Percentiles rank a stretch among this genome's conserved stretches.
phyloP scores from a whole-genome alignment of 257 asterid genomes.

The Rauvolfia tetraphylla region DNA sequence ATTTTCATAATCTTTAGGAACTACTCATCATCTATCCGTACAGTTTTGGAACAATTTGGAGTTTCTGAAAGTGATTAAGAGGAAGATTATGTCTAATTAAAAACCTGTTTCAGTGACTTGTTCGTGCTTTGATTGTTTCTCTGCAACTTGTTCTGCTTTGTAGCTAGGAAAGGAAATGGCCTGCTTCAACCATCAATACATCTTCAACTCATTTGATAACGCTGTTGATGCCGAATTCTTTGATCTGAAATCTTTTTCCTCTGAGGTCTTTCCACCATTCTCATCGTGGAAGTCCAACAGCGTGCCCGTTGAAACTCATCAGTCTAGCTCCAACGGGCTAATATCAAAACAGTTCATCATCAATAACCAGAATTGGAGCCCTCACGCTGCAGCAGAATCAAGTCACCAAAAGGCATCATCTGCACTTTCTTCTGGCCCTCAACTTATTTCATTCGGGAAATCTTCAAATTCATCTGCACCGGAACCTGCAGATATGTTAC shows the following conservation, averaged over 20 bases:
- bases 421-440: conserved; percentile 1
- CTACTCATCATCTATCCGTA: too few species aligned
- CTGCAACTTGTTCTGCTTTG: too few species aligned
- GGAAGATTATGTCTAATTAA: too few species aligned
- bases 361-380: not conserved
- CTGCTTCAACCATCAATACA: not conserved
- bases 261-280: not conserved
- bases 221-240: not conserved
- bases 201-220: not conserved
- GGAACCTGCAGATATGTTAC: not conserved
- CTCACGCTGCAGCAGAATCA: not conserved
- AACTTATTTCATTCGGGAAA: conserved; percentile 18
- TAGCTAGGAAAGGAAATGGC: too few species aligned
- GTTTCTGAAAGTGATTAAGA: not conserved
- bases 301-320: not conserved
- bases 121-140: too few species aligned
- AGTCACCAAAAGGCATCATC: not conserved
- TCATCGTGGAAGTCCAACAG: not conserved
- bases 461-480: not conserved
- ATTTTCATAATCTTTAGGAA: too few species aligned
- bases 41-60: not conserved
- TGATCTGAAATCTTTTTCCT: conserved; percentile 4
- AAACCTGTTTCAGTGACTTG: too few species aligned
- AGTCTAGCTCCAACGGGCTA: not conserved
- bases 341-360: not conserved